Percentiles rank a stretch among this genome's conserved stretches.
phyloP scores from a whole-genome alignment of 441 rosid genomes.

The Populus hybrid region DNA sequence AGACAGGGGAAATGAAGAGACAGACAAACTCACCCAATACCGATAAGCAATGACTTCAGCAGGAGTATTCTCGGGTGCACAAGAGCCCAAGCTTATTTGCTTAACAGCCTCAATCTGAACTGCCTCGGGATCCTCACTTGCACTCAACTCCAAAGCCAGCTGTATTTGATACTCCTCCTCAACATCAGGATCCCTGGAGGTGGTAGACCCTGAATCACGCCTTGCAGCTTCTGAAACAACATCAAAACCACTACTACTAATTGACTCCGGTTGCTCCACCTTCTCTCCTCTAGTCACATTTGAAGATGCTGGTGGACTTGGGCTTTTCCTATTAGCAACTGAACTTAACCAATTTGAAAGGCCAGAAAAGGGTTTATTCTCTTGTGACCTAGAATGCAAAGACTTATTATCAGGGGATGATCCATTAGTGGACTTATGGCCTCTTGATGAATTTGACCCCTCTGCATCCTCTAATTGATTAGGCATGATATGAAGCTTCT shows the following conservation, averaged over 20 bases:
- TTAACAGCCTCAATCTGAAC: slow-evolving; percentile 95
- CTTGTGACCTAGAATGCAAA: slow-evolving; percentile 35
- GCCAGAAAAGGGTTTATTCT: slow-evolving; percentile 64
- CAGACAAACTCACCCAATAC: slow-evolving; percentile 72
- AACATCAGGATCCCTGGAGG: slow-evolving; percentile 70
- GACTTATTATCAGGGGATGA: slow-evolving; percentile 37
- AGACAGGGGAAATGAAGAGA: slow-evolving; percentile 10
- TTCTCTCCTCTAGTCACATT: slow-evolving; percentile 44
- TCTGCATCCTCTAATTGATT: slow-evolving; percentile 63
- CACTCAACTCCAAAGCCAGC: slow-evolving; percentile 88
- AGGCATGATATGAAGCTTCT: slow-evolving; percentile 73
- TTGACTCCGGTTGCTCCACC: slow-evolving; percentile 45
- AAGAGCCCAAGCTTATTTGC: slow-evolving; percentile 84
- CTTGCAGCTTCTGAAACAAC: slow-evolving; percentile 44
- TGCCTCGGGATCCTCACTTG: slow-evolving; percentile 96
- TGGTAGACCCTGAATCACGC: slow-evolving; percentile 52
- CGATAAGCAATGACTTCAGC: slow-evolving; percentile 92
- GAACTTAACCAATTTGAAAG: slow-evolving; percentile 85
- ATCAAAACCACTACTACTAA: slow-evolving; percentile 35
- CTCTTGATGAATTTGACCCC: slow-evolving; percentile 61
- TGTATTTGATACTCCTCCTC: slow-evolving; percentile 98
- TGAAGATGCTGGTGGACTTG: slow-evolving; percentile 68
- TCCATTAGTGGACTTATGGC: slow-evolving; percentile 40
- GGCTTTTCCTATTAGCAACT: slow-evolving; percentile 58
- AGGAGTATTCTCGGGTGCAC: slow-evolving; percentile 80